These are phyloP conservation scores for Serendipita sp. DNA, from an alignment of 1,284 basidiomycete genomes.

Conservation along the genomic window DNA sequence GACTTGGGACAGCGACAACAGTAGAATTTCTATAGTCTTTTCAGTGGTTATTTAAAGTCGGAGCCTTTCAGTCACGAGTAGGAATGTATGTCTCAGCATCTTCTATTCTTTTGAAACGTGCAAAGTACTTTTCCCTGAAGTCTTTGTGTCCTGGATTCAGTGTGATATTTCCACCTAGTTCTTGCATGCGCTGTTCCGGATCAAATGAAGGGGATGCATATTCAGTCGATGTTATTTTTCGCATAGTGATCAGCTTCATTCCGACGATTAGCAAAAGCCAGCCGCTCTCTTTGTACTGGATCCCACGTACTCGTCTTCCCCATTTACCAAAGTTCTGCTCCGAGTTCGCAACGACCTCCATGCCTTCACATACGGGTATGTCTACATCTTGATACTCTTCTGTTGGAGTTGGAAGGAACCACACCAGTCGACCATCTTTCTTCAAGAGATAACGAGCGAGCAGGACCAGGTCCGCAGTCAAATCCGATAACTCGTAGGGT, in stretches of 20 bases:
- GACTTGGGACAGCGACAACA: background rate
- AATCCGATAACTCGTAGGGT: conserved; percentile 83
- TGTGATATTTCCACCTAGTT: conserved; percentile 1
- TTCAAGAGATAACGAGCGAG: conserved; percentile 76
- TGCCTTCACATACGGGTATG: conserved; percentile 64
- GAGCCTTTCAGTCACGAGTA: background rate
- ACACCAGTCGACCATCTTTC: conserved; percentile 80
- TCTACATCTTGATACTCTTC: conserved; percentile 84
- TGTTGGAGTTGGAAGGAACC: conserved; percentile 85
- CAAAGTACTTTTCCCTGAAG: conserved; percentile 70
- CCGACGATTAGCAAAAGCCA: conserved; percentile 1
- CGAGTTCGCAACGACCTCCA: conserved; percentile 80
- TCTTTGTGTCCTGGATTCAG: conserved; percentile 37
- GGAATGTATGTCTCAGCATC: conserved; percentile 6
- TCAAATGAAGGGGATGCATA: conserved; percentile 40
- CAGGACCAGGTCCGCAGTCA: conserved; percentile 70
- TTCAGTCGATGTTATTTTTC: conserved; percentile 42
- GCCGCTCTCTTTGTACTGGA: conserved; percentile 6
- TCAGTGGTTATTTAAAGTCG: background rate
- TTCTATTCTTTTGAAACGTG: conserved; percentile 43
- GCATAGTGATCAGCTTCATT: conserved; percentile 72
- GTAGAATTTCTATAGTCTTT: background rate
- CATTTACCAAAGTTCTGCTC: conserved; percentile 92
- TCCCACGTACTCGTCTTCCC: conserved; percentile 67
- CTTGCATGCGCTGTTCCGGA: conserved; percentile 14